Conservation (phyloP, 208 protist species). For the Plasmodiophora brassicae region DNA sequence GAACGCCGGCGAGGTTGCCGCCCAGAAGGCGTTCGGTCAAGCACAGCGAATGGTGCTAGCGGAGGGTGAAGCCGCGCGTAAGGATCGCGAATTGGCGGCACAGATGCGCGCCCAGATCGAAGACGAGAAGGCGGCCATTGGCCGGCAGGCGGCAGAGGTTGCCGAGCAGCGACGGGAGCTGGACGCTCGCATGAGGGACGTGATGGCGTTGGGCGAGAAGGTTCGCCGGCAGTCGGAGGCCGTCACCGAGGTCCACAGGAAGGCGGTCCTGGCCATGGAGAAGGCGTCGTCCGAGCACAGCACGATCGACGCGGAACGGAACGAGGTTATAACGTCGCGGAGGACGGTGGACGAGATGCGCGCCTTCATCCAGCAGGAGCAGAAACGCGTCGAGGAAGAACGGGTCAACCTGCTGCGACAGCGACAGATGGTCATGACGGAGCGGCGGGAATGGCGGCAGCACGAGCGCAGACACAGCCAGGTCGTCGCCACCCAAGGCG, state of each 20-base stretch:
- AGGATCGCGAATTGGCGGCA: not conserved
- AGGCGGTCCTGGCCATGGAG: not conserved
- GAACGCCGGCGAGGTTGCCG: not conserved
- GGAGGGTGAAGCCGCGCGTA: not conserved
- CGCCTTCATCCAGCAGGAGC: not conserved
- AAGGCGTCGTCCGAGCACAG: not conserved
- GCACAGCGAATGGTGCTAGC: not conserved
- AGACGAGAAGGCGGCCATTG: not conserved
- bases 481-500: not conserved
- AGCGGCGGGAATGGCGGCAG: not conserved
- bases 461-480: not conserved
- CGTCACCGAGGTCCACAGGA: not conserved
- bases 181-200: not conserved
- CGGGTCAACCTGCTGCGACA: not conserved
- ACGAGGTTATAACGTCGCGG: not conserved
- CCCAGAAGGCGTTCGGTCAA: not conserved
- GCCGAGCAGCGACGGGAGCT: conserved; percentile 18
- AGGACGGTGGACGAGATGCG: not conserved
- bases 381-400: not conserved
- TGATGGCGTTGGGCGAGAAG: not conserved
- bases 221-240: not conserved
- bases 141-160: not conserved
- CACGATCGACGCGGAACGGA: not conserved
- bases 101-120: not conserved
- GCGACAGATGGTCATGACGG: not conserved